Percentiles rank a stretch among this genome's conserved stretches.
phyloP scores from a whole-genome alignment of 176 grass and related monocot genomes.

The Musa troglodytarum region DNA sequence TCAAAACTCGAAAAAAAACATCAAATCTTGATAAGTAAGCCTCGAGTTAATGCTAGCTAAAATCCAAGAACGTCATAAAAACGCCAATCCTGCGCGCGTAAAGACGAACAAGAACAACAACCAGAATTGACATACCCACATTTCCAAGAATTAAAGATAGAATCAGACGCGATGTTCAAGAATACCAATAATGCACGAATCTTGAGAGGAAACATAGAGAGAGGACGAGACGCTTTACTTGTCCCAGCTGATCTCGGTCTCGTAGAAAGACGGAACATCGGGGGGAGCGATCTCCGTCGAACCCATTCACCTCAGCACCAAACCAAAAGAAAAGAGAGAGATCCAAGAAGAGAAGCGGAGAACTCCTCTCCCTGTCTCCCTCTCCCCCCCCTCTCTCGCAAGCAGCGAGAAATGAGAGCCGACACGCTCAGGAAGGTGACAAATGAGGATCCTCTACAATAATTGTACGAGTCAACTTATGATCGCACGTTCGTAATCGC shows the following conservation, averaged over 20 bases:
- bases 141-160: background rate
- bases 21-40: too few relatives aligned
- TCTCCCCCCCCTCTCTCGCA: background rate
- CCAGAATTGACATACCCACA: background rate
- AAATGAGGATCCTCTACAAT: background rate
- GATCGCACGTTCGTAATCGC: too few relatives aligned
- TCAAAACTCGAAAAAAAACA: too few relatives aligned
- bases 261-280: constrained; percentile 64
- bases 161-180: background rate
- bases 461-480: background rate
- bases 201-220: background rate
- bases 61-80: too few relatives aligned
- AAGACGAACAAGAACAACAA: background rate
- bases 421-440: background rate
- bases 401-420: background rate
- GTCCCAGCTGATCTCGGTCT: constrained; percentile 96
- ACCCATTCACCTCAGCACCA: constrained; percentile 20
- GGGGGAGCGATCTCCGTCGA: constrained; percentile 28
- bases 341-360: background rate
- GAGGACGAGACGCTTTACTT: constrained; percentile 34
- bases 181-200: background rate
- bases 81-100: too few relatives aligned
- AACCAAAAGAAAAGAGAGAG: constrained; percentile 1
- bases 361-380: background rate
- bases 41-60: too few relatives aligned